Percentiles rank a stretch among this genome's conserved stretches.
phyloP scores from a whole-genome alignment of 2,329 filamentous ascomycete genomes.

The Xylariaceae sp. region DNA sequence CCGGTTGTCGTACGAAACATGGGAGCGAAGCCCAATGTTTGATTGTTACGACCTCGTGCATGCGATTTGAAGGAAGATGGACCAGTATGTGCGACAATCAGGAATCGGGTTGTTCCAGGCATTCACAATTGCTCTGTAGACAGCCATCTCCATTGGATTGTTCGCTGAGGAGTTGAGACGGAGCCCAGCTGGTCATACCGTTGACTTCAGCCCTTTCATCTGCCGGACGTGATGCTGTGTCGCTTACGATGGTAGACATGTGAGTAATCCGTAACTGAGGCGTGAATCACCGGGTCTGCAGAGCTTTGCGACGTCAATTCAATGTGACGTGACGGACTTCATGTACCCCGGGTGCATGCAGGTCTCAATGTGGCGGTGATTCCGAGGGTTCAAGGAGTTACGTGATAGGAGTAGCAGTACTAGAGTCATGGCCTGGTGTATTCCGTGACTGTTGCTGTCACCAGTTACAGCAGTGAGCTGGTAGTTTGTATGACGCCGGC shows the following conservation, averaged over 20 bases:
- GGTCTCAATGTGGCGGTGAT: constrained; percentile 1
- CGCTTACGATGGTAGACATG: neutral
- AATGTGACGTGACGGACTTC: neutral
- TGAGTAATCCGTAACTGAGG: too few relatives aligned
- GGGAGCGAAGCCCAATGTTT: constrained; percentile 1
- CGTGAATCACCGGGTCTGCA: neutral
- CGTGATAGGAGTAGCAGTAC: neutral
- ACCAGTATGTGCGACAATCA: neutral
- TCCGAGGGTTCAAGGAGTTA: neutral
- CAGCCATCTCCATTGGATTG: neutral
- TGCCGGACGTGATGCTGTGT: neutral
- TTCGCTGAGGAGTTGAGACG: neutral
- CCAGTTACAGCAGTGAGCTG: neutral
- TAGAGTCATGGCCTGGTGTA: neutral
- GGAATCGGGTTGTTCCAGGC: neutral
- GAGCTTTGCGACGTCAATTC: neutral
- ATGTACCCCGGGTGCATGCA: neutral
- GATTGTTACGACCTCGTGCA: constrained; percentile 3
- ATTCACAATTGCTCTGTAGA: neutral
- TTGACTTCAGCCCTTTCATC: constrained; percentile 5
- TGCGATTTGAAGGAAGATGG: neutral
- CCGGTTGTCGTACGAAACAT: neutral
- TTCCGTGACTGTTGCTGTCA: neutral
- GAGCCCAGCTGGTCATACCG: neutral
- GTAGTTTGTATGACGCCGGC: neutral